phyloP scores from a whole-genome alignment of 257 asterid species.

The Solanum ossicruentum region DNA sequence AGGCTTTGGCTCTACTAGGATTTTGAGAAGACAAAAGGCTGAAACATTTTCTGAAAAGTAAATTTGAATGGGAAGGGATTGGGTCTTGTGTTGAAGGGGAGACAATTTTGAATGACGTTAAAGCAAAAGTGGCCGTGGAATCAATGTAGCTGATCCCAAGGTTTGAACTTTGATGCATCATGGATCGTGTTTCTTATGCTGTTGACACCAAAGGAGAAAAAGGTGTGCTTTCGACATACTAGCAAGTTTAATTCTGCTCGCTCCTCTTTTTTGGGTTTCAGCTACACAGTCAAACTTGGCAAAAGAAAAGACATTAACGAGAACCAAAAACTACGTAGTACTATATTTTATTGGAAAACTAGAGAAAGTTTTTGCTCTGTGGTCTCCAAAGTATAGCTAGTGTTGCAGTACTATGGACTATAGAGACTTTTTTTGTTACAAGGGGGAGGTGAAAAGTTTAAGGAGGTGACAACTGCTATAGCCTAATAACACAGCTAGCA shows the following conservation, averaged over 20 bases:
- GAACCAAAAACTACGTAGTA: neutral
- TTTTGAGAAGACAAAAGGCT: conserved; percentile 14
- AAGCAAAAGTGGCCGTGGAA: conserved; percentile 7
- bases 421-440: neutral
- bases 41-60: conserved; percentile 9
- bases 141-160: conserved; percentile 1
- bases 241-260: neutral
- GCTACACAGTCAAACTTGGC: neutral
- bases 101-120: conserved; percentile 11
- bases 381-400: neutral
- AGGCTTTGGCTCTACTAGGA: neutral
- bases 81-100: conserved; percentile 4
- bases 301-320: neutral
- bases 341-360: neutral
- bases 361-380: neutral
- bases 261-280: neutral
- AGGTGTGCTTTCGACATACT: neutral
- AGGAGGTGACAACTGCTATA: neutral
- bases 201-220: neutral
- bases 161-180: neutral
- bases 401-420: neutral
- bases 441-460: neutral
- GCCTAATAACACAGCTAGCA: neutral
- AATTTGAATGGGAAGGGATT: neutral
- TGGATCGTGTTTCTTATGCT: neutral